Conservation (phyloP, 495 filamentous ascomycete genomes). For the Xylaria scruposa region DNA sequence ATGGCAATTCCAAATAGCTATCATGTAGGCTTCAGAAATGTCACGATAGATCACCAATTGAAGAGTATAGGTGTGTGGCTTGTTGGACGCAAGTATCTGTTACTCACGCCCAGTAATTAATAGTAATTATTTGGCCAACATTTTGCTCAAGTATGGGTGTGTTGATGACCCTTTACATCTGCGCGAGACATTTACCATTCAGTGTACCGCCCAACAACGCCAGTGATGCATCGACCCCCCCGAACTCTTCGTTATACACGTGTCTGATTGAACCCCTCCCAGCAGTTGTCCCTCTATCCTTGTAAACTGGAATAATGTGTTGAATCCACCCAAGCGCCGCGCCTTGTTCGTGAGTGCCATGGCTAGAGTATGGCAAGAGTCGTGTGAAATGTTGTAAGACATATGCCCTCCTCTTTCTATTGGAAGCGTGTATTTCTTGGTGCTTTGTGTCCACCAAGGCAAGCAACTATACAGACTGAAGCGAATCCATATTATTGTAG, state of each 20-base stretch:
- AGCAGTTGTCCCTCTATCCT: conserved; percentile 11
- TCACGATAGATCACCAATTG: conserved; percentile 5
- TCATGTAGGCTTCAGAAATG: conserved; percentile 16
- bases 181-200: background rate
- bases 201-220: conserved; percentile 19
- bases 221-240: conserved; percentile 10
- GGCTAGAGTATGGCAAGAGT: conserved; percentile 1
- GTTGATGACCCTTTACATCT: conserved; percentile 15
- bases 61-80: background rate
- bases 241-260: conserved; percentile 12
- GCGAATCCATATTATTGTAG: conserved; percentile 44
- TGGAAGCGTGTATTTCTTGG: background rate
- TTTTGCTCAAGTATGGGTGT: background rate
- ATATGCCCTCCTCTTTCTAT: background rate
- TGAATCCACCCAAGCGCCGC: conserved; percentile 20
- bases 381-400: background rate
- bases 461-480: conserved; percentile 29
- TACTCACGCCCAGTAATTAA: conserved; percentile 27
- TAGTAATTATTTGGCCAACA: conserved; percentile 26
- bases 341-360: conserved; percentile 20
- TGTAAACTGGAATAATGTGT: conserved; percentile 12
- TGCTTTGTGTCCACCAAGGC: background rate
- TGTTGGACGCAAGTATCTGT: conserved; percentile 17
- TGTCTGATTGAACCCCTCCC: background rate
- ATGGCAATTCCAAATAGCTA: conserved; percentile 25